A percentile compares a stretch with the other conserved stretches of the same genome.
Conservation (phyloP, 78 protist species). For the Trichosphaerium sp. region DNA sequence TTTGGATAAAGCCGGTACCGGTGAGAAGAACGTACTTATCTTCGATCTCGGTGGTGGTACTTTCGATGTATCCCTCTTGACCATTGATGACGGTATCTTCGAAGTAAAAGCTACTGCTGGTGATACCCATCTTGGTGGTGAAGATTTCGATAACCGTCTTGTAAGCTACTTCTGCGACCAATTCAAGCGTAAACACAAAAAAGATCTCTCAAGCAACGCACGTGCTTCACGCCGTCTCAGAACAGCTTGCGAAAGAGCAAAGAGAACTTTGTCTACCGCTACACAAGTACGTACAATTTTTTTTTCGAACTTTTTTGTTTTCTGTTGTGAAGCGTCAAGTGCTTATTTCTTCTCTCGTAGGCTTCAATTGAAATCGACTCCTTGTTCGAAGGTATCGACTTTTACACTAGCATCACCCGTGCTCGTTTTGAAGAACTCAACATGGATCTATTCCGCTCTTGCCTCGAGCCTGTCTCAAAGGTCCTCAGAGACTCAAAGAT, state of each 20-base stretch:
- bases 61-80: conserved; percentile 84
- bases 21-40: conserved; percentile 78
- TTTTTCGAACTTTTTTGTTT: no score
- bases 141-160: conserved; percentile 89
- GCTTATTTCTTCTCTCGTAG: no score
- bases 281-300: no score
- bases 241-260: conserved; percentile 94
- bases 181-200: conserved; percentile 78
- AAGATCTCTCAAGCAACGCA: conserved; percentile 46
- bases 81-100: conserved; percentile 91
- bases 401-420: conserved; percentile 86
- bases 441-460: conserved; percentile 80
- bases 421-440: conserved; percentile 94
- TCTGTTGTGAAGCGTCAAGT: conserved; percentile 6
- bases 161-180: conserved; percentile 75
- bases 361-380: conserved; percentile 94
- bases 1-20: conserved; percentile 67
- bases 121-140: conserved; percentile 97
- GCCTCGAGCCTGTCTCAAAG: conserved; percentile 81
- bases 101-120: conserved; percentile 95
- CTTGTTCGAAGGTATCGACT: conserved; percentile 91
- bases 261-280: conserved; percentile 72
- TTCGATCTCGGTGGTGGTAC: conserved; percentile 98
- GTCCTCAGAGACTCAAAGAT: conserved; percentile 83
- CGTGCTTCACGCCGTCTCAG: conserved; percentile 84